phyloP scores from a whole-genome alignment of 1,139 yeast genomes.

The Maudiozyma humilis region DNA sequence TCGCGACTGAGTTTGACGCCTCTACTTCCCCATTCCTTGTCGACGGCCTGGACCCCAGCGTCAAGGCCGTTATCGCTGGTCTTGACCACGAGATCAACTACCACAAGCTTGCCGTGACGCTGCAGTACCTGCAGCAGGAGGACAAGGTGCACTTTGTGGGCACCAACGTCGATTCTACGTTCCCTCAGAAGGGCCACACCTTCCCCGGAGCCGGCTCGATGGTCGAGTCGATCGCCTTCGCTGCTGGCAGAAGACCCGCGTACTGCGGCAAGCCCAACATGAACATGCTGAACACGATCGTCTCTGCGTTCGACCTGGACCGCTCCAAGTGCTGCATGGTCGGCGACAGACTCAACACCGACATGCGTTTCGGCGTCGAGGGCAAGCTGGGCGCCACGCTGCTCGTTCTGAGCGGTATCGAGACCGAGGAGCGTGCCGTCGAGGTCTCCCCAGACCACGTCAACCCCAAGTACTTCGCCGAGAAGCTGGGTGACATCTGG shows the following conservation, averaged over 20 bases:
- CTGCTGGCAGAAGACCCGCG: slow-evolving; percentile 66
- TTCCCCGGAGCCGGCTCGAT: slow-evolving; percentile 95
- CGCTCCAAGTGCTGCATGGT: slow-evolving; percentile 75
- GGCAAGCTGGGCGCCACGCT: slow-evolving; percentile 77
- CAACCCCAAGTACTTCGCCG: slow-evolving; percentile 62
- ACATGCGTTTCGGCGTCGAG: slow-evolving; percentile 80
- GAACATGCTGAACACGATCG: slow-evolving; percentile 85
- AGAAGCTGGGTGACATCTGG: slow-evolving; percentile 66
- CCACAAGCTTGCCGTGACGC: slow-evolving; percentile 69
- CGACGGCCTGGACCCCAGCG: slow-evolving; percentile 51
- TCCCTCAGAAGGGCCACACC: slow-evolving; percentile 77
- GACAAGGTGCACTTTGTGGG: slow-evolving; percentile 66
- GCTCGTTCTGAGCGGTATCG: slow-evolving; percentile 85
- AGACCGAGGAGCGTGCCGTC: slow-evolving; percentile 54
- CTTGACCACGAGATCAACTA: slow-evolving; percentile 70
- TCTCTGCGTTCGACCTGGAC: slow-evolving; percentile 50
- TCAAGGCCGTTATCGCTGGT: slow-evolving; percentile 88
- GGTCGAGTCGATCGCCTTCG: slow-evolving; percentile 67
- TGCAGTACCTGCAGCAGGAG: slow-evolving; percentile 68
- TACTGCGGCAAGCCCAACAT: slow-evolving; percentile 90
- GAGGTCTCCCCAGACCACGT: slow-evolving; percentile 36
- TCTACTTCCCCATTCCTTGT: slow-evolving; percentile 41
- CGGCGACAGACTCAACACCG: slow-evolving; percentile 93
- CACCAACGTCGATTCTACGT: slow-evolving; percentile 92
- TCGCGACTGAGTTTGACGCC: slow-evolving; percentile 35